phyloP scores from a whole-genome alignment of 805 yeast genomes.

The Ascoidea rubescens region DNA sequence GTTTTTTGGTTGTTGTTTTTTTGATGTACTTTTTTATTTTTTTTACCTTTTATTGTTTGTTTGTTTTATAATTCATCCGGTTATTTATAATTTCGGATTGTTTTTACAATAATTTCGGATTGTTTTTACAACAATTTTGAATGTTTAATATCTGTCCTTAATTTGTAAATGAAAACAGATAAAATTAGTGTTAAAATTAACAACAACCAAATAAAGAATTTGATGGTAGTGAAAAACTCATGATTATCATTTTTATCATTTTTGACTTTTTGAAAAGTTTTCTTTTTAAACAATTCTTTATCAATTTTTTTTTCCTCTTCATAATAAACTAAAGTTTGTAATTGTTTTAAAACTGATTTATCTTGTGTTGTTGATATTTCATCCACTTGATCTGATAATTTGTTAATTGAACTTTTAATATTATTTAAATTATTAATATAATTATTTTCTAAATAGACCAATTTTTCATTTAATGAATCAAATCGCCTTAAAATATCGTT shows the following conservation, averaged over 20 bases:
- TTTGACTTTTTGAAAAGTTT: slow-evolving; percentile 14
- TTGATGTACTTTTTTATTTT: background rate
- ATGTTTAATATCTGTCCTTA: slow-evolving; percentile 51
- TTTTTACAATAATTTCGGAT: slow-evolving; percentile 32
- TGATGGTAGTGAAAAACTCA: slow-evolving; percentile 15
- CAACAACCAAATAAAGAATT: slow-evolving; percentile 15
- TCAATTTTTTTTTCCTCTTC: slow-evolving; percentile 11
- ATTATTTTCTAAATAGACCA: slow-evolving; percentile 14
- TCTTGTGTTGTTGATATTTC: slow-evolving; percentile 1
- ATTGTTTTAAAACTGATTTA: slow-evolving; percentile 6
- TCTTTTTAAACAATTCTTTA: slow-evolving; percentile 11
- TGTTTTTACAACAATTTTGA: slow-evolving; percentile 33
- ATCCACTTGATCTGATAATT: slow-evolving; percentile 10
- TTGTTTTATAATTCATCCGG: background rate
- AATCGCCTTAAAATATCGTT: background rate
- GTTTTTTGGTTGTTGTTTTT: background rate
- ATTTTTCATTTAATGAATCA: slow-evolving; percentile 11
- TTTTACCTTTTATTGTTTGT: slow-evolving; percentile 1
- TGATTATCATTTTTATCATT: slow-evolving; percentile 11
- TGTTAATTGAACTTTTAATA: slow-evolving; percentile 6
- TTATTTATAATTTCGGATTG: background rate
- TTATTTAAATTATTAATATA: slow-evolving; percentile 14
- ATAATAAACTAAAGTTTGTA: slow-evolving; percentile 8
- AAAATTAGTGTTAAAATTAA: slow-evolving; percentile 19
- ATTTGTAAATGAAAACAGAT: slow-evolving; percentile 32